Evolutionary conservation across 2,329 filamentous ascomycete genomes (phyloP), one percentile per base, ranked within the genome.

Genomic region (Alternaria atra): DNA sequence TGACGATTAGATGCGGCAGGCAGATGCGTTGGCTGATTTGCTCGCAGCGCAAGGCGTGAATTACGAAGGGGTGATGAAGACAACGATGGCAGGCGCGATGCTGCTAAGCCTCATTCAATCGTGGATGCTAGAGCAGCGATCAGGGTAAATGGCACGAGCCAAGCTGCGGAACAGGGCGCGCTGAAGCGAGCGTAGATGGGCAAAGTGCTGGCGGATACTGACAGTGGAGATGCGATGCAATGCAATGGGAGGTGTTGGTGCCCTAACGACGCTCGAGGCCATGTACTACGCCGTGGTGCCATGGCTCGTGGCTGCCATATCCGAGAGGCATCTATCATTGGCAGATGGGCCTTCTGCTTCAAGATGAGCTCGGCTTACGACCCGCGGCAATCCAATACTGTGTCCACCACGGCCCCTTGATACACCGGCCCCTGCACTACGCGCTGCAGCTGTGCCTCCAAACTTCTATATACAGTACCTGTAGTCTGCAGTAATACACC

Each of bases 91-190:
- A 43, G 55, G 55, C 47, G 39, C 54, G n/a, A 56, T 47, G 57
- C 57, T 60, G 52, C 57, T 60, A 60, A 56, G 57, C 57, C 57
- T 56, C 57, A 56, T 60, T 50, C 57, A 56, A 60, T 44, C 57
- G 35, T 35, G 39, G 44, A 46, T 37, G 37, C 44, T 47, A 56
- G 50, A 44, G 40, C 52, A 60, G 57, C 57, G 57, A 60, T 60
- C 57, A 55, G 57, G 57, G 57, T 55, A 55, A 37, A 35, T 51
- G 52, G 57, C 57, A 56, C 57, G 47, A 48, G 57, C 57, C 52
- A 50, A 42, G 51, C 44, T 37, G 56, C 51, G 43, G 51, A 59
- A 59, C 43, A 59, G 20, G 55, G 42, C 55, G 48, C 55, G 48
- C 48, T 46, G 48, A 35, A 34, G 44, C 54, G 54, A 51, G 50